These are phyloP conservation scores for Talaromyces verruculosus DNA, from an alignment of 2,329 filamentous ascomycete genomes.

Conservation along the genomic window DNA sequence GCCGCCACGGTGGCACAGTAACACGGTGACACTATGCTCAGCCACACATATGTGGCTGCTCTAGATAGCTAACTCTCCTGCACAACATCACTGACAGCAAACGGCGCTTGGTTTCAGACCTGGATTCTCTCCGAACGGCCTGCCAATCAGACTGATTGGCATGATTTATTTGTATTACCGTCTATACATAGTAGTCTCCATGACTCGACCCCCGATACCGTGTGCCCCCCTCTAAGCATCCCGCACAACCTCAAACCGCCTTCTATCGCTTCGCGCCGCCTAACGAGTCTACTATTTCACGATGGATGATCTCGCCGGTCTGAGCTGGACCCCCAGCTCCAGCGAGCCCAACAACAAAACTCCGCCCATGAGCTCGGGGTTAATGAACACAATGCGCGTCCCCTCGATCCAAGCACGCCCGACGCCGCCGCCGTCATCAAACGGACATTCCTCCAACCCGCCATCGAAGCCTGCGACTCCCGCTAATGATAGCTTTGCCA, in stretches of 20 bases:
- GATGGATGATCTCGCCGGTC: slow-evolving; percentile 51
- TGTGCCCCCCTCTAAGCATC: not conserved
- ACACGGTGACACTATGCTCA: not conserved
- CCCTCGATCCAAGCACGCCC: slow-evolving; percentile 45
- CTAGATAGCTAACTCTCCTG: not conserved
- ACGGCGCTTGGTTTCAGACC: not conserved
- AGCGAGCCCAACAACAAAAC: slow-evolving; percentile 36
- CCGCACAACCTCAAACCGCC: not conserved
- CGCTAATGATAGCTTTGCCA: slow-evolving; percentile 59
- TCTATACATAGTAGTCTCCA: not conserved
- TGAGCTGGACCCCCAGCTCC: slow-evolving; percentile 45
- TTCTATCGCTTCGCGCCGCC: not conserved
- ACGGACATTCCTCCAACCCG: slow-evolving; percentile 35
- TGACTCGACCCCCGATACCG: not conserved
- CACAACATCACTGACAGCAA: not conserved
- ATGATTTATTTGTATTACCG: not conserved
- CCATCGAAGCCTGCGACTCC: slow-evolving; percentile 44
- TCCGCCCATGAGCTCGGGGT: slow-evolving; percentile 38
- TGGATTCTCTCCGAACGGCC: not conserved
- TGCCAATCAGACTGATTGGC: not conserved
- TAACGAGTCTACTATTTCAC: not conserved
- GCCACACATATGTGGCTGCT: slow-evolving; percentile 8
- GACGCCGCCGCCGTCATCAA: slow-evolving; percentile 36
- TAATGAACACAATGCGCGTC: slow-evolving; percentile 39
- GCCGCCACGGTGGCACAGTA: not conserved